Evolutionary conservation across 371 early-diverging fungal species (phyloP), one percentile per base, ranked within the genome.

Genomic region (Furculomyces boomerangus): DNA sequence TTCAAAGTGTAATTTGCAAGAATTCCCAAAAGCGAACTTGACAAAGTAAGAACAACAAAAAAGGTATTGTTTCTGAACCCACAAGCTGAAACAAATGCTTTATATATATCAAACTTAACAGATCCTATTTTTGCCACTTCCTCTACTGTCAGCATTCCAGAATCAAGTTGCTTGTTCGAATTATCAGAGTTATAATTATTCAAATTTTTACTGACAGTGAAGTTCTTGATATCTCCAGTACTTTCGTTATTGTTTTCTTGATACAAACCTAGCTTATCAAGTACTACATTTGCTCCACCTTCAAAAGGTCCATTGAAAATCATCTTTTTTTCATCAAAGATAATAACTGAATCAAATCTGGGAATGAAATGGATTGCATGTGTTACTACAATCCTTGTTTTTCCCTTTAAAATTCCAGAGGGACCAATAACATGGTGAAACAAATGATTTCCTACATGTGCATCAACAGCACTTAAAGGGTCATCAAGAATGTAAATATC

Each of bases 381-480:
- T 20, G 49, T 49, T 3, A 49, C 49, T 31, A 49, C 20, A 3
- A 49, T 49, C 27, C 49, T 28, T 3, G 49, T 49, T 20, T 13
- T 3, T 3, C 20, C 27, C 5, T 49, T 8, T 20, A 49, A 5
- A 8, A 49, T 3, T 16, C 49, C 49, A 30, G 10, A 20, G 10
- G 29, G 29, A 3, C 49, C 49, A 7, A 49, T 49, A 10, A 49
- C 49, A 20, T 26, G 10, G 5, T 49, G 8, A 16, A 53, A 35
- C 45, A 53, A 5, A 13, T 29, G 5, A n/a, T 35, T 28, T 5
- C 43, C 53, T 41, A 46, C 71, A 35, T 57, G 56, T n/a, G 70
- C 70, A 61, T 84, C 86, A 1, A 87, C 81, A 10, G 85, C 84
- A 28, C 76, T 68, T 18, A 87, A 68, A 3, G 78, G 74, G 56